Evolutionary conservation across 768 basidiomycete genomes (phyloP).

Genomic region (Dioszegia hungarica): DNA sequence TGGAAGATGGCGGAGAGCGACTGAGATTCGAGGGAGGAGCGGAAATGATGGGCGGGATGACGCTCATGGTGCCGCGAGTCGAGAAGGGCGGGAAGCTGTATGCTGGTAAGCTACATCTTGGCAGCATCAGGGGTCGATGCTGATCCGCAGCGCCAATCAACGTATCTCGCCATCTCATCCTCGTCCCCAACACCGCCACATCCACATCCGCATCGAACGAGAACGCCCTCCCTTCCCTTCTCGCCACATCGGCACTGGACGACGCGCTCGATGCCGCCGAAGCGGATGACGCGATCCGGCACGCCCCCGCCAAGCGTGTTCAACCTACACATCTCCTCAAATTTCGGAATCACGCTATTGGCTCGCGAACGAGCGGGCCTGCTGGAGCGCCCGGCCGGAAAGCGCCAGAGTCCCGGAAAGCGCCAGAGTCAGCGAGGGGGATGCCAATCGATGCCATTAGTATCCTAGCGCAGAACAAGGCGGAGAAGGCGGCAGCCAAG

Average conservation of each 20-base stretch:
- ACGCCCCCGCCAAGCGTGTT: constrained; percentile 18
- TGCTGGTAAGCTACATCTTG: constrained; percentile 28
- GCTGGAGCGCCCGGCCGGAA: background rate
- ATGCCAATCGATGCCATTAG: too few relatives aligned
- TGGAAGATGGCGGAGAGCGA: constrained; percentile 21
- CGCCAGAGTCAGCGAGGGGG: too few relatives aligned
- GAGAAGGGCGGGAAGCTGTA: constrained; percentile 29
- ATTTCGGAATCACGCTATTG: constrained; percentile 44
- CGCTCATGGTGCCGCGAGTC: constrained; percentile 35
- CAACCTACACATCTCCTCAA: constrained; percentile 43
- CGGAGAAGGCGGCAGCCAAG: constrained; percentile 5
- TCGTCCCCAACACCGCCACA: constrained; percentile 18
- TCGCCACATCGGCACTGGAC: constrained; percentile 13
- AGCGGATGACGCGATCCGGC: background rate
- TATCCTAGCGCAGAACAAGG: background rate
- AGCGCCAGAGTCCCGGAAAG: too few relatives aligned
- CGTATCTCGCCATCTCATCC: constrained; percentile 35
- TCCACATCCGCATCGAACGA: constrained; percentile 1
- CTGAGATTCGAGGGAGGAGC: constrained; percentile 39
- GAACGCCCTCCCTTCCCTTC: constrained; percentile 20
- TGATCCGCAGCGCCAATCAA: constrained; percentile 33
- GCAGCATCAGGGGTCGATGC: background rate
- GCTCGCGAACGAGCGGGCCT: constrained; percentile 32
- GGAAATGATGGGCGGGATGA: constrained; percentile 44
- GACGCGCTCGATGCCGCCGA: background rate